These are phyloP conservation scores for Tieghemiomyces parasiticus DNA, from an alignment of 192 early-diverging fungal species.

Conservation along the genomic window DNA sequence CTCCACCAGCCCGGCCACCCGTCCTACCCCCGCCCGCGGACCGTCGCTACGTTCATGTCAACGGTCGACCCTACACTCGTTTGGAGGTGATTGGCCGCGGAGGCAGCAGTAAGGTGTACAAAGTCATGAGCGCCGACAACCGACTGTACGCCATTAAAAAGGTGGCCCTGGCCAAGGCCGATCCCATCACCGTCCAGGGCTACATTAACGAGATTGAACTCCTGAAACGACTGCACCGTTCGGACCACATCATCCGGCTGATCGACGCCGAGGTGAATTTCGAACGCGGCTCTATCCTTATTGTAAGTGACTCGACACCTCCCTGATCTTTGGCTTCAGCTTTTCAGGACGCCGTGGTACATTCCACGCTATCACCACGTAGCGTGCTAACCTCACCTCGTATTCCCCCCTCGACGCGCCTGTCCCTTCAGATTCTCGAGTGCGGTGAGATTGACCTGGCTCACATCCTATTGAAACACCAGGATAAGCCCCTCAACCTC, in stretches of 20 bases:
- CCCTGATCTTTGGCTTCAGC: background rate
- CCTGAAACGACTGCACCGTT: slow-evolving; percentile 42
- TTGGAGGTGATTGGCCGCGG: slow-evolving; percentile 59
- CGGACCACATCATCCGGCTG: slow-evolving; percentile 63
- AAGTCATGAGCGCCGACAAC: slow-evolving; percentile 47
- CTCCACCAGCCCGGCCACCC: background rate
- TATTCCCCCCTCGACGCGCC: background rate
- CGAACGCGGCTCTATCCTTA: slow-evolving; percentile 37
- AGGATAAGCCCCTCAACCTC: slow-evolving; percentile 37
- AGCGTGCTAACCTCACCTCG: too few relatives aligned
- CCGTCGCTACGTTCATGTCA: slow-evolving; percentile 23
- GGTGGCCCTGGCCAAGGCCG: slow-evolving; percentile 56
- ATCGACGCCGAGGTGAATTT: slow-evolving; percentile 58
- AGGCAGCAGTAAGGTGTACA: slow-evolving; percentile 83
- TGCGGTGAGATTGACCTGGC: slow-evolving; percentile 83
- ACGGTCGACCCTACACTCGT: slow-evolving; percentile 28
- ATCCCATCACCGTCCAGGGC: slow-evolving; percentile 42
- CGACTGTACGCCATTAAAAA: slow-evolving; percentile 70
- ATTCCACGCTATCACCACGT: too few relatives aligned
- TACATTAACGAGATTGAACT: slow-evolving; percentile 79
- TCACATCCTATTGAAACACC: slow-evolving; percentile 32
- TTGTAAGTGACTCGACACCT: too few relatives aligned
- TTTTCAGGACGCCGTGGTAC: slow-evolving; percentile 24
- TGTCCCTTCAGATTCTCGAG: slow-evolving; percentile 33
- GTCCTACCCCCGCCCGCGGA: slow-evolving; percentile 13